Base-by-base conservation (phyloP, 805 yeast species). In the Ogataea naganishii region DNA sequence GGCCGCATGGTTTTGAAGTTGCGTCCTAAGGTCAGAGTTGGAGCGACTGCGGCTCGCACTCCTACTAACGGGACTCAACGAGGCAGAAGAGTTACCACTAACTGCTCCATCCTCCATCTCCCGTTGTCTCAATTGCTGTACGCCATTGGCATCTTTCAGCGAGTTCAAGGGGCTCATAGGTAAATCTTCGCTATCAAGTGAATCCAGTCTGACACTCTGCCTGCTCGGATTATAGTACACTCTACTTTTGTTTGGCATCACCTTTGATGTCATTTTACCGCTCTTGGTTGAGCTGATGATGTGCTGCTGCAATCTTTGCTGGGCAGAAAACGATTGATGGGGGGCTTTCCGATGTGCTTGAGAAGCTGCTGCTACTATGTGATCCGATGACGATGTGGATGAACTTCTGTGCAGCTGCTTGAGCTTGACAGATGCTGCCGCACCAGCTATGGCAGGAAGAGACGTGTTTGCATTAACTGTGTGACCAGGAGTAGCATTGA, bases 221-320 rank as follows among this genome's bases (percentile, higher is more conserved):
- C n/a, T n/a, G n/a, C 21, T 19, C 3, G 29, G 52, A 41, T 34
- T 40, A 39, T 18, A 35, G 4, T 27, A 18, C 1, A 36, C 33
- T 24, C 40, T 44, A n/a, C 50, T 49, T 24, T 37, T 41, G 2
- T 36, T 41, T 16, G 45, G 49, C 11, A 51, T 14, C 4, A 46
- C 39, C 33, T 47, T 52, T 3, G 53, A 42, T 18, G 42, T 41
- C 19, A 56, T 35, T 18, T 46, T 45, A 5, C 63, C 63, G 30
- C 34, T 49, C 25, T 46, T 47, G 4, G 51, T 33, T 6, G 60
- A 50, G 35, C 40, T 46, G 25, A 46, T 14, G 14, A 58, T 57
- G 29, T 55, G 60, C 32, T 47, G 53, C 26, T 58, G 62, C 14
- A 58, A 34, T 29, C 62, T 41, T 31, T 56, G 60, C 23, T 53